Evolutionary conservation across 345 rosid species (phyloP), one percentile per base, ranked within the genome.

Genomic region (Punica granatum): DNA sequence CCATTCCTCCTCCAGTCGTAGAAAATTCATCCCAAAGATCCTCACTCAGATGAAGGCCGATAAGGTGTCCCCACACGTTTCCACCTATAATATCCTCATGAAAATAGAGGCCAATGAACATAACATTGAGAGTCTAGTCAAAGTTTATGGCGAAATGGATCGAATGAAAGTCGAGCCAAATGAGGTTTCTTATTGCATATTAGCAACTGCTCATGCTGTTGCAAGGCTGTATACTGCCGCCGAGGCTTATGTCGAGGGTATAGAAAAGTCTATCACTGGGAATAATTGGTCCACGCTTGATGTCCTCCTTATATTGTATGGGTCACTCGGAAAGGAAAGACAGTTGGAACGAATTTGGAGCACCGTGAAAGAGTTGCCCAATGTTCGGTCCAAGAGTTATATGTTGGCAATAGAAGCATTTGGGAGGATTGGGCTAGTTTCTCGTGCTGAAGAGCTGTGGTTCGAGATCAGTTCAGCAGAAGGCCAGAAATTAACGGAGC

Each of bases 261-360:
- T 89, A 64, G 92, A 91, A 85, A 86, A 71, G 75, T 74, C 86
- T 68, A 76, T 81, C 68, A 85, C 85, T 0, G 97, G 95, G 63
- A 81, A 78, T 67, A 91, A 89, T 69, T 94, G 97, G 99, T 89
- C 96, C 12, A 94, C 91, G 0, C 82, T 91, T 2, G 96, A 94
- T 76, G 81, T 89, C 67, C 80, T 93, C 59, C 81, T 91, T 67
- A 89, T 91, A 48, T 69, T 89, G 49, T 89, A 86, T 42, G 97
- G 97, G 8, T 81, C 76, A 77, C 72, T 94, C 62, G 81, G 84
- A 8, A 89, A 91, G 81, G 83, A 26, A 69, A 86, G 77, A 65
- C 83, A 89, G 63, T 73, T 94, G 16, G 84, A 79, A 69, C 83
- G 85, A 78, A 81, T 80, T 36, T 94, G 96, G 96, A 69, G 70